phyloP scores from a whole-genome alignment of 345 rosid genomes.

The Lepidium africanum region DNA sequence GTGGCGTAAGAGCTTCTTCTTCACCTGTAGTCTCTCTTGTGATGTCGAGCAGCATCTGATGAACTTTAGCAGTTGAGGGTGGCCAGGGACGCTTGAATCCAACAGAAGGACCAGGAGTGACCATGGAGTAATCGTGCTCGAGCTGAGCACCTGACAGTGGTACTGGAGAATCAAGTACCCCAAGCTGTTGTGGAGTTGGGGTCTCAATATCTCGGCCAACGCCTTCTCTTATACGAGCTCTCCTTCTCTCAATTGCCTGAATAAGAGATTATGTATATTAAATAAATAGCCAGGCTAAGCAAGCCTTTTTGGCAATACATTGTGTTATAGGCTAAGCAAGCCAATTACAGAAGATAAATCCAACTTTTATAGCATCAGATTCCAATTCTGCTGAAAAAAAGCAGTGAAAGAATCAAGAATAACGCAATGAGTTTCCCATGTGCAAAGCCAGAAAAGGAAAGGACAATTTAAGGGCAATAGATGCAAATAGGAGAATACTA shows the following conservation, averaged over 20 bases:
- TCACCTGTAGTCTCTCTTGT: slow-evolving; percentile 33
- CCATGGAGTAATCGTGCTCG: slow-evolving; percentile 31
- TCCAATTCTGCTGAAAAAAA: neutral
- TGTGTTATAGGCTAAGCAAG: slow-evolving; percentile 10
- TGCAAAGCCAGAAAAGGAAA: neutral
- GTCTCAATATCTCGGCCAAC: slow-evolving; percentile 47
- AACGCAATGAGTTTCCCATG: neutral
- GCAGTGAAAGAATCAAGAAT: neutral
- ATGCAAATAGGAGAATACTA: neutral
- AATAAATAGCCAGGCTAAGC: slow-evolving; percentile 3
- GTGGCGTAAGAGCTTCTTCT: slow-evolving; percentile 64
- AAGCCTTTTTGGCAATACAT: slow-evolving; percentile 6
- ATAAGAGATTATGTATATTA: neutral
- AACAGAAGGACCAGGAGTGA: slow-evolving; percentile 42
- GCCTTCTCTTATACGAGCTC: slow-evolving; percentile 50
- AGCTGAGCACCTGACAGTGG: slow-evolving; percentile 35
- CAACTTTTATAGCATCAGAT: neutral
- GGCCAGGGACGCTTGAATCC: slow-evolving; percentile 37
- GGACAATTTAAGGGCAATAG: neutral
- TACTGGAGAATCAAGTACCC: slow-evolving; percentile 33
- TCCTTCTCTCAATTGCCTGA: slow-evolving; percentile 81
- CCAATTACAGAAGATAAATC: neutral
- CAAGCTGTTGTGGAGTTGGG: slow-evolving; percentile 33
- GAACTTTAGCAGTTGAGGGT: slow-evolving; percentile 41
- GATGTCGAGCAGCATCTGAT: slow-evolving; percentile 45